Evolutionary conservation across 2,329 filamentous ascomycete genomes (phyloP).

Genomic region (Monosporascus sp.): DNA sequence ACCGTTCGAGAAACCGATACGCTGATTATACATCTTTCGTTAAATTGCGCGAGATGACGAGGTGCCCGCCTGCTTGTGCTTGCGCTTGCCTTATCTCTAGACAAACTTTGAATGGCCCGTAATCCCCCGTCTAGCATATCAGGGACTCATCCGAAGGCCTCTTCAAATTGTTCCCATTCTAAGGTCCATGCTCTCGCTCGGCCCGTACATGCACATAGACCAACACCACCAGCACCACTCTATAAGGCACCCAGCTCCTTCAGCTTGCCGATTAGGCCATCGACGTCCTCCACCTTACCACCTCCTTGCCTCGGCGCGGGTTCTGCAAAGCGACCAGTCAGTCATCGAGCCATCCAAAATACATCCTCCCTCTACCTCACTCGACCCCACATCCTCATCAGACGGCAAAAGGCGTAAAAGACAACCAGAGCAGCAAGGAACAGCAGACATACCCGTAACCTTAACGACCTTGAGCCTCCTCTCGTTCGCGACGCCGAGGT

Average conservation of each 20-base stretch:
- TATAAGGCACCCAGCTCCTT: constrained; percentile 94
- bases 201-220: neutral
- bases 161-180: too few relatives aligned
- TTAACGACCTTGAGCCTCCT: constrained; percentile 83
- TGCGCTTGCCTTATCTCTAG: too few relatives aligned
- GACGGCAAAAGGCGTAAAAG: neutral
- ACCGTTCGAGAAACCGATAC: too few relatives aligned
- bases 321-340: constrained; percentile 48
- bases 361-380: neutral
- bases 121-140: too few relatives aligned
- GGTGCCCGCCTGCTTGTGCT: too few relatives aligned
- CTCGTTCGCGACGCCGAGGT: constrained; percentile 72
- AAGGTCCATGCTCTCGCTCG: too few relatives aligned
- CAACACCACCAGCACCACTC: constrained; percentile 1
- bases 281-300: constrained; percentile 95
- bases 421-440: neutral
- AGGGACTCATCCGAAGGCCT: too few relatives aligned
- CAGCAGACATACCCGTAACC: constrained; percentile 64
- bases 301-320: constrained; percentile 84
- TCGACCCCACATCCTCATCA: neutral
- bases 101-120: too few relatives aligned
- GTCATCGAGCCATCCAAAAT: neutral
- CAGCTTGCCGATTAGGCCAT: constrained; percentile 86
- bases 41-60: too few relatives aligned
- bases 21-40: too few relatives aligned